Conservation (phyloP, 257 asterid species). For the Capsicum rhomboideum region DNA sequence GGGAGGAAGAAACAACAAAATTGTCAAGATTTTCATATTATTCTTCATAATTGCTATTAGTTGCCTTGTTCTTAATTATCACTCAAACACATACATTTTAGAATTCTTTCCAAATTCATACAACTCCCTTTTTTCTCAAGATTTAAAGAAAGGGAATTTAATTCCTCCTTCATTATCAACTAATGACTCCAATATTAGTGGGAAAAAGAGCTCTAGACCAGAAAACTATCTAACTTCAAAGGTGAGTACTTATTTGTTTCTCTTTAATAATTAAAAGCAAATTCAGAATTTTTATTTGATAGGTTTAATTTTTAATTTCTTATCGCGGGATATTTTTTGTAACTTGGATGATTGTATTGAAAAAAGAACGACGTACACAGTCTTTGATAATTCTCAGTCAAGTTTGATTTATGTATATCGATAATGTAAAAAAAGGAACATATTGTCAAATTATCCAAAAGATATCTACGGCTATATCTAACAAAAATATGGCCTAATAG, state of each 20-base stretch:
- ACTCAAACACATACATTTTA: neutral
- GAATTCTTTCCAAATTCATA: neutral
- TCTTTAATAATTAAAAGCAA: neutral
- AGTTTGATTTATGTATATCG: no score
- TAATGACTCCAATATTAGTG: neutral
- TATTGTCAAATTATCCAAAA: no score
- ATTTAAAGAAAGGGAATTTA: neutral
- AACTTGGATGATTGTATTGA: neutral
- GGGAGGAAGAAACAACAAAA: neutral
- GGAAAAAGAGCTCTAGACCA: neutral
- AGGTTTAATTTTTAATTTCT: neutral
- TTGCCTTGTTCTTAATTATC: neutral
- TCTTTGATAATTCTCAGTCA: neutral
- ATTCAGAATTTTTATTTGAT: neutral
- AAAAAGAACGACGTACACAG: no score
- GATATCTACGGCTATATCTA: no score
- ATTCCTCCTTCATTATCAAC: neutral
- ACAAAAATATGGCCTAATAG: no score
- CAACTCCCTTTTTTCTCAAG: neutral
- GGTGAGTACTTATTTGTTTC: neutral
- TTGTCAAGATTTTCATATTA: neutral
- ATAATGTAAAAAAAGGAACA: no score
- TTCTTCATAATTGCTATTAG: neutral
- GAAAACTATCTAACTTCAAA: neutral
- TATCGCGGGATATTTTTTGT: neutral